phyloP scores from a whole-genome alignment of 495 filamentous ascomycete species.

The Astrothelium macrocarpum region DNA sequence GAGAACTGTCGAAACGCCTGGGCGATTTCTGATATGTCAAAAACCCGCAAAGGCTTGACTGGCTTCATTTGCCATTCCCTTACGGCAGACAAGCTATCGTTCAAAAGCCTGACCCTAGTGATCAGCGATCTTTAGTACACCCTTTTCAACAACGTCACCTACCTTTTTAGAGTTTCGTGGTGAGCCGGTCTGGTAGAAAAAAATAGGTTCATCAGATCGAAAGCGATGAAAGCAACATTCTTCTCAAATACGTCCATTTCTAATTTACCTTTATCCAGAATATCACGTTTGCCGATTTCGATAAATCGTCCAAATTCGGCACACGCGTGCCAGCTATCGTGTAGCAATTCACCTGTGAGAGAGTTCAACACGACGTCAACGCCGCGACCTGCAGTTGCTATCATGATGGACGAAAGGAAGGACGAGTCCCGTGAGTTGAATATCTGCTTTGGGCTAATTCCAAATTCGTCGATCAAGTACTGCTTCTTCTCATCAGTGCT shows the following conservation, averaged over 20 bases:
- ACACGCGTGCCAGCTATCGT: slow-evolving; percentile 6
- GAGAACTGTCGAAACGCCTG: slow-evolving; percentile 49
- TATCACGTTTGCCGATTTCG: slow-evolving; percentile 35
- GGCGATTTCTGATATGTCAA: slow-evolving; percentile 33
- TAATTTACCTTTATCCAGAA: background rate
- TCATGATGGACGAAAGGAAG: slow-evolving; percentile 4
- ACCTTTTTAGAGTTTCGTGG: too few relatives aligned
- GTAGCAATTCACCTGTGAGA: slow-evolving; percentile 15
- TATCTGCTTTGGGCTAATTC: slow-evolving; percentile 35
- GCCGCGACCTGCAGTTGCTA: slow-evolving; percentile 12
- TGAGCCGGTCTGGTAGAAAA: slow-evolving; percentile 5
- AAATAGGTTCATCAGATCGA: slow-evolving; percentile 30
- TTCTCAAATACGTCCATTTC: slow-evolving; percentile 13
- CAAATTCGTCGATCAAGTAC: slow-evolving; percentile 31
- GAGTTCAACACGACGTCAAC: slow-evolving; percentile 21
- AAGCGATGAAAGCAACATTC: slow-evolving; percentile 27
- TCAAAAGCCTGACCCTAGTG: slow-evolving; percentile 8
- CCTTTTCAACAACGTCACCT: too few relatives aligned
- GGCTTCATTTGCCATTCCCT: too few relatives aligned
- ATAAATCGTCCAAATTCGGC: slow-evolving; percentile 38
- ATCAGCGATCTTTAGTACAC: too few relatives aligned
- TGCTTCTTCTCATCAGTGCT: slow-evolving; percentile 34
- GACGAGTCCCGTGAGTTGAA: slow-evolving; percentile 17
- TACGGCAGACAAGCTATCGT: background rate
- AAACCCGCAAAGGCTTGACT: background rate